A percentile compares a stretch with the other conserved stretches of the same genome.
phyloP scores from a whole-genome alignment of 805 yeast species.

The Starmerella vaccinii region DNA sequence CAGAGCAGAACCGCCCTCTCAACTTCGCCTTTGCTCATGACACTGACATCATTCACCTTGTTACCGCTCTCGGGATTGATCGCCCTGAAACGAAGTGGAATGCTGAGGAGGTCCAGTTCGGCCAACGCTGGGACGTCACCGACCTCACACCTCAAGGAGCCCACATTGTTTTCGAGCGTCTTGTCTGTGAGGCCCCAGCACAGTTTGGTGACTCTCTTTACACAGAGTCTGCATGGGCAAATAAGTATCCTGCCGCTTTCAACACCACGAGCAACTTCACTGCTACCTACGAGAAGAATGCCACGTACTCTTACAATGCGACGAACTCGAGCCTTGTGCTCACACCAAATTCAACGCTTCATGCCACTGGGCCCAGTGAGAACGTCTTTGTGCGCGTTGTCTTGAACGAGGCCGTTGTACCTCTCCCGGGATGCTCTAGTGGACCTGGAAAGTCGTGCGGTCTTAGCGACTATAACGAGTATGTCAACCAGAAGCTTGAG shows the following conservation, averaged over 20 bases:
- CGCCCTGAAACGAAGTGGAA: constrained; percentile 35
- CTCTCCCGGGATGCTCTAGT: constrained; percentile 38
- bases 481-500: constrained; percentile 15
- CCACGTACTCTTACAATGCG: constrained; percentile 3
- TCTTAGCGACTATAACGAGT: constrained; percentile 25
- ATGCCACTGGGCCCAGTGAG: constrained; percentile 8
- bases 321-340: background rate
- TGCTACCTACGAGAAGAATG: constrained; percentile 15
- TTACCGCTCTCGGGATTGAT: constrained; percentile 41
- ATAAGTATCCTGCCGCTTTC: constrained; percentile 23
- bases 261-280: constrained; percentile 16
- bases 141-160: constrained; percentile 33
- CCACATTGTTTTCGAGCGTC: constrained; percentile 28
- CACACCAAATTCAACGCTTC: constrained; percentile 1
- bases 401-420: constrained; percentile 46
- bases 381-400: constrained; percentile 40
- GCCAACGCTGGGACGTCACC: constrained; percentile 38
- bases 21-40: constrained; percentile 48
- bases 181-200: constrained; percentile 32
- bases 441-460: constrained; percentile 47
- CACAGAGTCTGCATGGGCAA: constrained; percentile 7
- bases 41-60: constrained; percentile 44
- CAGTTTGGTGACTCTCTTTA: constrained; percentile 22
- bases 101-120: constrained; percentile 35
- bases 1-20: constrained; percentile 32